These are phyloP conservation scores for Celoporthe dispersa DNA, from an alignment of 2,329 filamentous ascomycete species.

Conservation along the genomic window DNA sequence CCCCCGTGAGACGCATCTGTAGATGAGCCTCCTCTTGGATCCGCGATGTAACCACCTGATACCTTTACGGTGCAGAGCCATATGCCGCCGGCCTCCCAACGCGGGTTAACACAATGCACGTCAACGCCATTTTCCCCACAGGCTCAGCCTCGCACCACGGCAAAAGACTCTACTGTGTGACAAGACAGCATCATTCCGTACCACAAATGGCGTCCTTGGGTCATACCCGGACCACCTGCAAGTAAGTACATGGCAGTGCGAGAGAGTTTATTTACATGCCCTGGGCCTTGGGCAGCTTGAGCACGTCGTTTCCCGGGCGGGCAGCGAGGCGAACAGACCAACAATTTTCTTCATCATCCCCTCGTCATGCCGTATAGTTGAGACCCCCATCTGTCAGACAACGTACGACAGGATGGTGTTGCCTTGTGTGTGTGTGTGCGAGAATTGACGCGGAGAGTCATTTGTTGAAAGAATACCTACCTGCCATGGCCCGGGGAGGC, in stretches of 20 bases:
- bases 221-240: neutral
- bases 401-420: too few species aligned
- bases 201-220: slow-evolving; percentile 1
- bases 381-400: neutral
- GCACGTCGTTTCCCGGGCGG: neutral
- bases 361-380: neutral
- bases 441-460: neutral
- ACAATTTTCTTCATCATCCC: neutral
- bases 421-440: too few species aligned
- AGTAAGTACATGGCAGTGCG: neutral
- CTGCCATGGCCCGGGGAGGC: neutral
- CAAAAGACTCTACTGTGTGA: neutral
- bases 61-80: neutral
- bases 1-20: neutral
- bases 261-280: neutral
- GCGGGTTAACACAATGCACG: slow-evolving; percentile 5
- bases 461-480: neutral
- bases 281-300: neutral
- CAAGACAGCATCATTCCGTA: neutral
- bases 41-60: slow-evolving; percentile 6
- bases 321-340: neutral
- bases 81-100: neutral
- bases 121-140: neutral
- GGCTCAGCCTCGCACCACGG: slow-evolving; percentile 12
- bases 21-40: neutral